A percentile compares a stretch with the other conserved stretches of the same genome.
Evolutionary conservation across 192 early-diverging fungal genomes (phyloP).

Genomic region (Paraglomus brasilianum): DNA sequence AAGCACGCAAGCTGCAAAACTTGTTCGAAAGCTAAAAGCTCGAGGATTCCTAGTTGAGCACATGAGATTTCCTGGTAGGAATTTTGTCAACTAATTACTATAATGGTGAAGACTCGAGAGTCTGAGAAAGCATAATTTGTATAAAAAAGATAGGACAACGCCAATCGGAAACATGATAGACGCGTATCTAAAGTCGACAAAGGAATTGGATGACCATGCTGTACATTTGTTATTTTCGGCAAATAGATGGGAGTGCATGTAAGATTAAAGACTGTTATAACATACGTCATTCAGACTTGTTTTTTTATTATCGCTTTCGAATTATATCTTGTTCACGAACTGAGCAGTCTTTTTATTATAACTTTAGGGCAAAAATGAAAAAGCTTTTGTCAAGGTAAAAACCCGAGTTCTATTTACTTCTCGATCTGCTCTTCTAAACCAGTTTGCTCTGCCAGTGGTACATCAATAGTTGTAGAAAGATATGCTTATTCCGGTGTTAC

Average conservation of each 20-base stretch:
- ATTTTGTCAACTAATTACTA: background rate
- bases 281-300: background rate
- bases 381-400: background rate
- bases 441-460: conserved; percentile 47
- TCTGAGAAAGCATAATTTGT: conserved; percentile 1
- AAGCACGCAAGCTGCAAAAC: conserved; percentile 76
- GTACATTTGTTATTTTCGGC: conserved; percentile 94
- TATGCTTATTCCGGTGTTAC: conserved; percentile 96
- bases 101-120: too few relatives aligned
- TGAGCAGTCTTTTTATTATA: background rate
- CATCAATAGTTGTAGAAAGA: conserved; percentile 82
- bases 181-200: conserved; percentile 69
- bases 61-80: conserved; percentile 80
- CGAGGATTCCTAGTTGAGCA: conserved; percentile 49
- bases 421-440: background rate
- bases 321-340: background rate
- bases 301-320: background rate
- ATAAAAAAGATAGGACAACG: conserved; percentile 73
- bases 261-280: conserved; percentile 26
- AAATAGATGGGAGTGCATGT: conserved; percentile 93
- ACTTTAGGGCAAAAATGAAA: conserved; percentile 21
- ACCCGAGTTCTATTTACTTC: conserved; percentile 28
- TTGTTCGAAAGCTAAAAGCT: conserved; percentile 59
- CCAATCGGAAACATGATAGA: conserved; percentile 91
- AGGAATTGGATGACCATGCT: conserved; percentile 75